Evolutionary conservation across 768 basidiomycete genomes (phyloP), one percentile per base, ranked within the genome.

Genomic region (Pleurotus tuber-regium): DNA sequence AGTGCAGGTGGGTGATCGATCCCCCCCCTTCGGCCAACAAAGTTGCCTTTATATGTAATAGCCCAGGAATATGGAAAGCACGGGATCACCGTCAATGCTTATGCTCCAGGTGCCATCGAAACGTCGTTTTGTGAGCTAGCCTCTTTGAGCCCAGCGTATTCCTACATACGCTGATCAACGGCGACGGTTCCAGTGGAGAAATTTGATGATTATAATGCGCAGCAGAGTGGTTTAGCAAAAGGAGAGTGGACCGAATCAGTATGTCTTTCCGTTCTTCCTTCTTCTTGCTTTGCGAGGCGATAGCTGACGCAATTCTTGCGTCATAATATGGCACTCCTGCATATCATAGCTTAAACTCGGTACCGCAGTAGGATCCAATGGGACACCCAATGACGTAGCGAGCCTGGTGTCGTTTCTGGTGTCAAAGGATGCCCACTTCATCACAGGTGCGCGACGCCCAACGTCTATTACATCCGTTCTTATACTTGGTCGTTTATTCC

Each of bases 351-450:
- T 48, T 29, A 48, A 48, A 18, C 9, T 11, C 25, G 31, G 29
- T 14, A 31, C 35, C 14, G 46, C 46, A 4, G n/a, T 48, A 5
- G 31, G 46, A 21, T 21, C 31, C 21, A 26, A 56, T 3, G 63
- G 61, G 11, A 52, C 56, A 4, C 58, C 66, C 0, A 57, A 61
- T 12, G 61, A 70, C 14, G 43, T 72, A 11, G 65, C 70, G 14
- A 59, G 62, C 18, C 26, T 68, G 7, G 68, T 71, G 2, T 68
- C 67, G 6, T 70, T 63, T 41, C 62, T 70, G 1, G 60, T 61
- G 14, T 66, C 64, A 21, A 63, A 67, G 42, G 66, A 69, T 10
- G 63, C 67, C 11, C 58, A 61, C 24, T 48, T 48, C 31, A 48
- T 48, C 31, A 48, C 46, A 11, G 46, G 46, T 35, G 18, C 7